Base-by-base conservation (phyloP, 805 yeast species). In the Kregervanrija pseudodelftensis region DNA sequence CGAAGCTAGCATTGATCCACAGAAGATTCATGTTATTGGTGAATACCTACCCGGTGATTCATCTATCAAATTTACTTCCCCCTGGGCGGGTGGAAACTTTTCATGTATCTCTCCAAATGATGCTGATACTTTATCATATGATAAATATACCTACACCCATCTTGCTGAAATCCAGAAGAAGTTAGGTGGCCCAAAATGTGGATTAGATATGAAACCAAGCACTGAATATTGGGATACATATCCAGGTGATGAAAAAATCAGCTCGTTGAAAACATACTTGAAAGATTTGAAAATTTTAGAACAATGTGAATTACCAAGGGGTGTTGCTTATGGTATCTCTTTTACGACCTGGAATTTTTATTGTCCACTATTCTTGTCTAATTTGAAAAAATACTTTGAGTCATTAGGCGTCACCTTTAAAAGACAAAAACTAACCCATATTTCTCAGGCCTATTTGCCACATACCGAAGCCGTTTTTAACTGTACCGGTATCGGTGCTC, bases 31-130 rank as follows among this genome's bases (percentile, higher is more conserved):
- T 3, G 70, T 85, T 4, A 53, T 80, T 17, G 90, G 86, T 8
- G 76, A 82, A 55, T 75, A 71, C 53, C 60, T 81, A 28, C 93
- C 95, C 3, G 95, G 95, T 2, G 95, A 86, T 55, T 81, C 76
- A 51, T 79, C 88, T 2, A 75, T 76, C 44, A 70, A 76, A 42
- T 86, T 80, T 60, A 80, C 95, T 1, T 82, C 90, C 0, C 95
- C 95, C 1, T 82, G 82, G 76, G 95, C 95, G 1, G 82, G 83
- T 30, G 82, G 79, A 5, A 77, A 78, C 57, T 77, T 77, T 53
- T 72, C 79, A 2, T 68, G 75, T 49, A 80, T 82, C 41, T 73
- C 84, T 0, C 83, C 80, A 1, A 69, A 73, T 46, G 84, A 79
- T 52, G 61, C 61, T 2, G 68, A 64, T 14, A 67, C 75, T 0